phyloP scores from a whole-genome alignment of 257 asterid species.

The Cynanchum wilfordii region DNA sequence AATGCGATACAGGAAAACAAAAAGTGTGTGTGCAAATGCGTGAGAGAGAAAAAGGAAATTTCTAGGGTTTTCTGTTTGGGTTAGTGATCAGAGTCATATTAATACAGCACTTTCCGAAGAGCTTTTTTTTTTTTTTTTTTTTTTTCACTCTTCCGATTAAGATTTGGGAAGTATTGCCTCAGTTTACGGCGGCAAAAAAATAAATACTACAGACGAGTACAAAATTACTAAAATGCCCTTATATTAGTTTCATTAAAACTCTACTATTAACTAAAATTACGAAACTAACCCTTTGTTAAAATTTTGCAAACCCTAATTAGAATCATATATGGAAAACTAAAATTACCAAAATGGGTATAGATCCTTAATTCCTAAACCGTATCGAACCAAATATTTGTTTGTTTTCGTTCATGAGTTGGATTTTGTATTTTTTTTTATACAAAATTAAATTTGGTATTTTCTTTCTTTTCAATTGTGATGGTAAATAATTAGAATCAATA shows the following conservation, averaged over 20 bases:
- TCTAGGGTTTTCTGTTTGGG: slow-evolving; percentile 10
- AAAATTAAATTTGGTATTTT: too few species aligned
- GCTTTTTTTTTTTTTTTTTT: background rate
- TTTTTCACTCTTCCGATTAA: background rate
- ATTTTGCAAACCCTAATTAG: slow-evolving; percentile 1
- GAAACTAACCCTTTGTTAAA: background rate
- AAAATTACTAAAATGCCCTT: background rate
- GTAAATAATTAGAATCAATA: too few species aligned
- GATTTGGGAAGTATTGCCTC: background rate
- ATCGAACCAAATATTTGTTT: too few species aligned
- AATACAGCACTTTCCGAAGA: background rate
- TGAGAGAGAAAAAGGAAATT: background rate
- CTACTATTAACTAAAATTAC: background rate
- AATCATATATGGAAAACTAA: background rate
- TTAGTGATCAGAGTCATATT: background rate
- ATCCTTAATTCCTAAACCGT: too few species aligned
- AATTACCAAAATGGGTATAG: background rate
- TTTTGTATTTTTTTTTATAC: too few species aligned
- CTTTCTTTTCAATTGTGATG: too few species aligned
- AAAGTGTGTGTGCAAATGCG: background rate
- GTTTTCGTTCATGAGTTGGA: background rate
- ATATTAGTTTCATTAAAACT: background rate
- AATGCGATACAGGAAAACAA: too few species aligned
- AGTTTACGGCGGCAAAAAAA: background rate
- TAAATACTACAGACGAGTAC: background rate